These are phyloP conservation scores for Kluyveromyces dobzhanskii DNA, from an alignment of 805 yeast genomes.

Conservation along the genomic window DNA sequence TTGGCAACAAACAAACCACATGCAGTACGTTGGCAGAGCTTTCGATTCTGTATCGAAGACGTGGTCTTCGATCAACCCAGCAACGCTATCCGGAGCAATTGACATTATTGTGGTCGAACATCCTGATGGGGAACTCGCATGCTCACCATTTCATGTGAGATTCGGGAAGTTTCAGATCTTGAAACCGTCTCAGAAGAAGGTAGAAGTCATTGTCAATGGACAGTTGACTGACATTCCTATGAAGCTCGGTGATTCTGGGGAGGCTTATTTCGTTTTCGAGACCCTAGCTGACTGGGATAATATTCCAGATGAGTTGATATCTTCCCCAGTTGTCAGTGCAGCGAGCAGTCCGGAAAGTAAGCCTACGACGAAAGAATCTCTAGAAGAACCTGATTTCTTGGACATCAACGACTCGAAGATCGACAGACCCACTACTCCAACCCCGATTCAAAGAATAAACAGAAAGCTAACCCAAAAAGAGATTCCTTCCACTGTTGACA, in stretches of 20 bases:
- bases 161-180: constrained; percentile 91
- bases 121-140: constrained; percentile 64
- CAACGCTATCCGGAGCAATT: constrained; percentile 93
- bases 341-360: constrained; percentile 49
- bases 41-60: constrained; percentile 92
- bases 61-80: constrained; percentile 95
- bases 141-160: constrained; percentile 95
- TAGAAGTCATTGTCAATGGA: constrained; percentile 81
- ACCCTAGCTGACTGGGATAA: constrained; percentile 48
- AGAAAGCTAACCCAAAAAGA: constrained; percentile 58
- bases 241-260: constrained; percentile 97
- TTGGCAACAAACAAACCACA: constrained; percentile 19
- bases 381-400: constrained; percentile 29
- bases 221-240: constrained; percentile 75
- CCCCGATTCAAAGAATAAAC: constrained; percentile 38
- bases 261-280: constrained; percentile 94
- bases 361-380: constrained; percentile 8
- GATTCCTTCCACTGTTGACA: constrained; percentile 81
- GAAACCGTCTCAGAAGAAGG: constrained; percentile 92
- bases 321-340: constrained; percentile 78
- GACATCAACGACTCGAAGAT: constrained; percentile 16
- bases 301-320: constrained; percentile 70
- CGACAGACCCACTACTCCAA: constrained; percentile 6
- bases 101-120: constrained; percentile 93
- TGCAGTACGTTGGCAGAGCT: constrained; percentile 97